Base-by-base conservation (phyloP, 768 basidiomycete genomes). In the Dioszegia hungarica region DNA sequence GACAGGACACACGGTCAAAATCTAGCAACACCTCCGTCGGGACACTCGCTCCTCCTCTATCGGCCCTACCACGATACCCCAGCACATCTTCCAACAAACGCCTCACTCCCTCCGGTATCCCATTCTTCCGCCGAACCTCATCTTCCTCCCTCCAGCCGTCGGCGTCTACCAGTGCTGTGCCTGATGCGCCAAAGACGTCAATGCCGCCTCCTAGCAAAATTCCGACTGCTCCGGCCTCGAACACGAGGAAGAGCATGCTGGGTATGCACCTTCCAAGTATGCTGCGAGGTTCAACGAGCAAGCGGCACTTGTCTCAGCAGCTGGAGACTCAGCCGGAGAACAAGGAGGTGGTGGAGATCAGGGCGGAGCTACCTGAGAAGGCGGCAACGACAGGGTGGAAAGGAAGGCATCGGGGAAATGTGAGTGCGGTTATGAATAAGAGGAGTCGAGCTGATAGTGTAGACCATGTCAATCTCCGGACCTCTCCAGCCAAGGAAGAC, bases 211-310 rank as follows among this genome's bases (percentile, higher is more conserved):
- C 61, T 2, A 50, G 48, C 10, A 59, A 51, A 44, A 56, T 58
- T 2, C 60, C 68, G 11, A 46, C 57, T 41, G 34, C 53, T n/a
- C 34, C 40, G 17, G 34, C 61, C n/a, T 41, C 49, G 19, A 37
- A n/a, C 17, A 24, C 60, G 15, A 49, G 73, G n/a, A 76, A 76
- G 40, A 90, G 87, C 2, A 85, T 92, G 40, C 78, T 93, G 33
- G 88, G 88, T 59, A 77, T 90, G 61, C 86, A 88, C 12, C 76
- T 90, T 39, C 87, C 87, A 14, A 88, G 89, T 11, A 79, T 93
- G 64, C 80, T 95, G 57, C 90, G 93, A 71, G 82, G 83, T 15
- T 92, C 90, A 20, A 85, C 82, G 65, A 92, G 89, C 20, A 82
- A 86, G 72, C 83, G 86, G 67, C 92, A 88, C 72, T 72, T 93